Evolutionary conservation across 768 basidiomycete species (phyloP), one percentile per base, ranked within the genome.

Genomic region (Podaxis sp.): DNA sequence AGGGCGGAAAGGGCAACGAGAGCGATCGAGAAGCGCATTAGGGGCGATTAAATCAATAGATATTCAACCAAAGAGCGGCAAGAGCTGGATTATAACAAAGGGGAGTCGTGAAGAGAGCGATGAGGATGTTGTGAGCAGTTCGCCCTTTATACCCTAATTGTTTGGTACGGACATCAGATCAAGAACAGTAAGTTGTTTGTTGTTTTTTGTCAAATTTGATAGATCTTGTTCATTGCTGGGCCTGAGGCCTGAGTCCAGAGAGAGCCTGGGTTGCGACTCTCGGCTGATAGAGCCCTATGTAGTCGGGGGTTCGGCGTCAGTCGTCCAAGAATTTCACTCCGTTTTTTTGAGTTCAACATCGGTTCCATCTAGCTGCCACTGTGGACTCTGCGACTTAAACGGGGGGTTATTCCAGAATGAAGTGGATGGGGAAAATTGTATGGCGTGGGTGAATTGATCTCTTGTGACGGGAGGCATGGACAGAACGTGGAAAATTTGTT

Each of bases 11-110:
- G 24, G 50, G 60, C 33, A 22, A 64, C 17, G 40, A 61, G 52
- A 38, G 33, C 37, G 13, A 56, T 37, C 15, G 48, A 56, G 54
- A 63, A 56, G 13, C 52, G 56, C 64, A 64, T 64, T 55, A n/a
- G 36, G 58, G 54, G 41, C n/a, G 17, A 48, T 28, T 37, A 36
- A 20, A 17, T 20, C 44, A 46, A 20, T 46, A 58, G 22, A 20
- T 51, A 56, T 49, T 26, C 13, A 52, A 58, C 30, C 24, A 61
- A 57, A 17, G 51, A 60, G 40, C 52, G 66, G 41, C 33, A 49
- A 54, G 41, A 58, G 46, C 63, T 56, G 52, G 50, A 63, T 50
- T 20, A 56, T n/a, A 65, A 20, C 36, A 40, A 54, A 15, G 54
- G 44, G 33, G 10, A 17, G 55, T 22, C 40, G 38, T 22, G 12